Evolutionary conservation across 495 filamentous ascomycete species (phyloP).

Genomic region (Aspergillus cavernicola): DNA sequence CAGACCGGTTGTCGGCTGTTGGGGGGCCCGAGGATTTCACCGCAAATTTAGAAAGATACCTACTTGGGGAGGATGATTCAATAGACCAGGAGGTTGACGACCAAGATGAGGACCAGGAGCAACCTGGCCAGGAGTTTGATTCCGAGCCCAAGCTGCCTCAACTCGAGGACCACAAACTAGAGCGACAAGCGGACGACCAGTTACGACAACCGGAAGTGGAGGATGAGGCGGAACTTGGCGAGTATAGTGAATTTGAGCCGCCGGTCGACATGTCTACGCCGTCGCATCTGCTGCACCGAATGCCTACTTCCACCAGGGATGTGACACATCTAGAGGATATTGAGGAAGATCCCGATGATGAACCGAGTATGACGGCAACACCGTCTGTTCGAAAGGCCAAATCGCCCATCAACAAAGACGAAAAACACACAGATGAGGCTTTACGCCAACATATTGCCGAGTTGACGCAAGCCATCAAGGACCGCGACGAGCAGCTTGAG

Average conservation of each 20-base stretch:
- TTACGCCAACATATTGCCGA: conserved; percentile 35
- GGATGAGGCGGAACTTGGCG: conserved; percentile 34
- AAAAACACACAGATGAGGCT: conserved; percentile 21
- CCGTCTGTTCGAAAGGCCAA: conserved; percentile 32
- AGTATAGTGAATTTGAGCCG: conserved; percentile 45
- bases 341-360: conserved; percentile 37
- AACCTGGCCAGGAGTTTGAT: background rate
- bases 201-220: conserved; percentile 31
- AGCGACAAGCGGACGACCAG: conserved; percentile 11
- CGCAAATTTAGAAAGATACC: conserved; percentile 46
- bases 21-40: conserved; percentile 54
- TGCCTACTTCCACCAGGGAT: conserved; percentile 26
- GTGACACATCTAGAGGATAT: conserved; percentile 41
- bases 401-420: conserved; percentile 14
- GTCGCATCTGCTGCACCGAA: conserved; percentile 39
- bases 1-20: conserved; percentile 41
- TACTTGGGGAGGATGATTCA: conserved; percentile 36
- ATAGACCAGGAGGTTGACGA: conserved; percentile 24
- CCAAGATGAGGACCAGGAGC: conserved; percentile 16
- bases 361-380: conserved; percentile 21
- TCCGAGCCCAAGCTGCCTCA: background rate
- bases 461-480: conserved; percentile 30
- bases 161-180: conserved; percentile 3
- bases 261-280: conserved; percentile 49
- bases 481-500: conserved; percentile 38